A percentile compares a stretch with the other conserved stretches of the same genome.
Evolutionary conservation across 768 basidiomycete genomes (phyloP).

Genomic region (Russula virescens): DNA sequence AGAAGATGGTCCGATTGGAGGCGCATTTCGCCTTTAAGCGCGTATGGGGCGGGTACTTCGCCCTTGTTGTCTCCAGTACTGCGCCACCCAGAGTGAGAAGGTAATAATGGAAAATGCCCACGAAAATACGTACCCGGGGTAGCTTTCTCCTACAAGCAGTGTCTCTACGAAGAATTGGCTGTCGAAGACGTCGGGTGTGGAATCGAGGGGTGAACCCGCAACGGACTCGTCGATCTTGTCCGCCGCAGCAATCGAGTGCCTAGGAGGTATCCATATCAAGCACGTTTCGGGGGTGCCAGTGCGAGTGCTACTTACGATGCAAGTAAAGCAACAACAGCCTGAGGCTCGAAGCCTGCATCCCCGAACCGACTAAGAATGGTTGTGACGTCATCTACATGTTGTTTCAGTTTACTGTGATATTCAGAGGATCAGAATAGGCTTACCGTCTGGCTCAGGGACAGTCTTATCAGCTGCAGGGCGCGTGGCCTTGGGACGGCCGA

Average conservation of each 20-base stretch:
- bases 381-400: slow-evolving; percentile 20
- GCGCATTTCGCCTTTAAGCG: slow-evolving; percentile 32
- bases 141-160: slow-evolving; percentile 26
- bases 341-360: slow-evolving; percentile 33
- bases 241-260: slow-evolving; percentile 26
- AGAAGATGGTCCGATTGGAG: slow-evolving; percentile 32
- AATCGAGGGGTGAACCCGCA: slow-evolving; percentile 33
- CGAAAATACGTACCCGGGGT: slow-evolving; percentile 28
- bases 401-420: not conserved
- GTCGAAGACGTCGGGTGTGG: slow-evolving; percentile 29
- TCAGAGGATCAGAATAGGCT: not conserved
- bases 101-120: not conserved
- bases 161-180: slow-evolving; percentile 36
- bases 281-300: not conserved
- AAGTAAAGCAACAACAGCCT: slow-evolving; percentile 34
- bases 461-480: slow-evolving; percentile 30
- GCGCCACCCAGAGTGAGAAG: not conserved
- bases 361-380: slow-evolving; percentile 31
- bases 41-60: slow-evolving; percentile 28
- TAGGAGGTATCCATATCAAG: slow-evolving; percentile 20
- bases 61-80: slow-evolving; percentile 28
- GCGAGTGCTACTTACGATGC: slow-evolving; percentile 27
- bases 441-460: slow-evolving; percentile 34
- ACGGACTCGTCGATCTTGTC: slow-evolving; percentile 27
- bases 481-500: slow-evolving; percentile 31